Percentiles rank a stretch among this genome's conserved stretches.
phyloP scores from a whole-genome alignment of 2,329 filamentous ascomycete genomes.

The Fusarium redolens region DNA sequence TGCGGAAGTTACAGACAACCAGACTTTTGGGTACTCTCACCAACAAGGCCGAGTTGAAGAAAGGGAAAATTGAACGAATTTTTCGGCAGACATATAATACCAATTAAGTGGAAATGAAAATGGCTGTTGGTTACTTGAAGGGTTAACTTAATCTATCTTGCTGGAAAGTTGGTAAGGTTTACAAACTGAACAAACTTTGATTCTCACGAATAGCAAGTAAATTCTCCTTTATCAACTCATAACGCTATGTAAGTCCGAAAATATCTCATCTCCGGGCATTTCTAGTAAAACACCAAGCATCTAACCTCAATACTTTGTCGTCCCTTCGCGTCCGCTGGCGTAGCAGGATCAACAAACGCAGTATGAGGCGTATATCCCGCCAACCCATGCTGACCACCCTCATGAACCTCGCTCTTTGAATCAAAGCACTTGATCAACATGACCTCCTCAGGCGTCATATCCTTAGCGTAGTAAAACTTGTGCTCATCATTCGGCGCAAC shows the following conservation, averaged over 20 bases:
- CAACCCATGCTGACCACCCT: constrained; percentile 30
- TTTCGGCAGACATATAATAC: no score
- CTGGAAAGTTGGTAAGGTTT: no score
- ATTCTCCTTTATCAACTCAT: background rate
- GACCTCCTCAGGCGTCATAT: constrained; percentile 44
- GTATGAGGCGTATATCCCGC: constrained; percentile 42
- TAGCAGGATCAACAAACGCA: constrained; percentile 41
- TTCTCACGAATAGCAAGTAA: no score
- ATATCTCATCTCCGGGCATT: fast-evolving
- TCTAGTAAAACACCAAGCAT: constrained; percentile 42
- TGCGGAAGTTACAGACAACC: background rate
- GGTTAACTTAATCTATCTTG: no score
- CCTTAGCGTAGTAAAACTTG: constrained; percentile 43
- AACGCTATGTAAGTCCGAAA: background rate
- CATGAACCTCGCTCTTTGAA: constrained; percentile 41
- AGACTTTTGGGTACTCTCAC: no score
- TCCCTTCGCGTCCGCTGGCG: constrained; percentile 33
- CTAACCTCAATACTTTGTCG: constrained; percentile 44
- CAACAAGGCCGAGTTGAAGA: no score
- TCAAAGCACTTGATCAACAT: constrained; percentile 47
- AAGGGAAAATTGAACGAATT: no score
- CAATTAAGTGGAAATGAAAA: no score
- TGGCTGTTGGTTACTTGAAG: no score
- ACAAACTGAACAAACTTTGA: no score
- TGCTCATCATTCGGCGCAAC: constrained; percentile 35